These are phyloP conservation scores for Trichomonas tenax DNA, from an alignment of 208 protist species.

Conservation along the genomic window DNA sequence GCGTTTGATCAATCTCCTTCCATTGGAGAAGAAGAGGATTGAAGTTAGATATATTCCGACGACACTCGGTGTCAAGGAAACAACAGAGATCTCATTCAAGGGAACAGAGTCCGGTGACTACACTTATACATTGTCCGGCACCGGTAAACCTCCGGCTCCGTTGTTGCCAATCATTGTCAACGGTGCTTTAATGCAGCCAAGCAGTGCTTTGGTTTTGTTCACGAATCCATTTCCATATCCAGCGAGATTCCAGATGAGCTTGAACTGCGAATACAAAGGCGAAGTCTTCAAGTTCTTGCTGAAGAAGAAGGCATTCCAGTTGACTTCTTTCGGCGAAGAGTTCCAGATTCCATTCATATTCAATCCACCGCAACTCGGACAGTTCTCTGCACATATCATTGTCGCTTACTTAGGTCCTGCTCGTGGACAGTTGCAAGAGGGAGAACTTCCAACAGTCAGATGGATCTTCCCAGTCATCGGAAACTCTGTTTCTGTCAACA, in stretches of 20 bases:
- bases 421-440: not conserved
- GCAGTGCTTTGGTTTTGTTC: not conserved
- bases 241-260: not conserved
- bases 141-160: not conserved
- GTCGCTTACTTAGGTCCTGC: not conserved
- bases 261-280: not conserved
- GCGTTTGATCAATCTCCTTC: not conserved
- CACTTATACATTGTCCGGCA: not conserved
- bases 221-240: conserved; percentile 14
- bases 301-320: not conserved
- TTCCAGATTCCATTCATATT: conserved; percentile 13
- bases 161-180: not conserved
- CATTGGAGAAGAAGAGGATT: not conserved
- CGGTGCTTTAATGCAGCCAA: not conserved
- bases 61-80: not conserved
- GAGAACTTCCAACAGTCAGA: not conserved
- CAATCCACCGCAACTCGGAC: not conserved
- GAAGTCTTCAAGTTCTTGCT: not conserved
- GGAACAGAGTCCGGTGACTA: not conserved
- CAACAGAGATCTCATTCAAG: not conserved
- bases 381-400: not conserved
- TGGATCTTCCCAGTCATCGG: not conserved
- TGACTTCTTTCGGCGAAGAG: not conserved
- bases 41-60: not conserved
- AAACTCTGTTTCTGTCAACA: not conserved